Base-by-base conservation (phyloP, 2,329 filamentous ascomycete genomes). In the Epichloe bromicola region DNA sequence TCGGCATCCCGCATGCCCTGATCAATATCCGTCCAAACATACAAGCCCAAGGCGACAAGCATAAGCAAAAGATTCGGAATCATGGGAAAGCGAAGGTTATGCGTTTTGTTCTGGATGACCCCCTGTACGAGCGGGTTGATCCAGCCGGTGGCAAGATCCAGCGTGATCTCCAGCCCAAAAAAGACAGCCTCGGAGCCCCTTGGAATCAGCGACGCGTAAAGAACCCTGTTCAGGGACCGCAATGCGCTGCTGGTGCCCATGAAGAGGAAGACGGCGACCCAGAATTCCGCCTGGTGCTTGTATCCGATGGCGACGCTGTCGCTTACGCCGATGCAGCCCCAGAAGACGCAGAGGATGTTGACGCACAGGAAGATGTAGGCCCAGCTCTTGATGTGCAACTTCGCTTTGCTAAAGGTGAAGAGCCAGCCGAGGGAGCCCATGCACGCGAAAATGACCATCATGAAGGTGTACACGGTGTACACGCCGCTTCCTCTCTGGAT, bases 71-170 rank as follows among this genome's bases (percentile, higher is more conserved):
- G 46, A 46, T 57, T 55, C 15, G 56, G 56, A 36, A 57, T 46
- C 56, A 57, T 57, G 17, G 56, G 56, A 46, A 57, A 57, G 0
- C 56, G 51, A 34, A 57, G 36, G 33, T 57, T 57, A n/a, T 57
- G 56, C 23, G 54, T 57, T 12, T 41, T 48, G 26, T 57, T 46
- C 40, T 57, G 56, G 6, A 57, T 57, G 3, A 45, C 53, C 0
- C 54, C 56, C 40, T 57, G 54, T 4, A 57, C 54, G 4, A 57
- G 51, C 6, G 56, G 56, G 17, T 56, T 57, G 42, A 57, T 56
- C 56, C 54, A 57, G 2, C 56, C 56, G 3, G 56, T 57, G 2
- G 56, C 54, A 17, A 57, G 52, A 36, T 56, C 56, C 3, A 57
- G 45, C 26, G 56, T 56, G n/a, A 57, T 57, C 34, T 57, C 54